phyloP scores from a whole-genome alignment of 495 filamentous ascomycete species.

The Penicillium psychrofluorescens region DNA sequence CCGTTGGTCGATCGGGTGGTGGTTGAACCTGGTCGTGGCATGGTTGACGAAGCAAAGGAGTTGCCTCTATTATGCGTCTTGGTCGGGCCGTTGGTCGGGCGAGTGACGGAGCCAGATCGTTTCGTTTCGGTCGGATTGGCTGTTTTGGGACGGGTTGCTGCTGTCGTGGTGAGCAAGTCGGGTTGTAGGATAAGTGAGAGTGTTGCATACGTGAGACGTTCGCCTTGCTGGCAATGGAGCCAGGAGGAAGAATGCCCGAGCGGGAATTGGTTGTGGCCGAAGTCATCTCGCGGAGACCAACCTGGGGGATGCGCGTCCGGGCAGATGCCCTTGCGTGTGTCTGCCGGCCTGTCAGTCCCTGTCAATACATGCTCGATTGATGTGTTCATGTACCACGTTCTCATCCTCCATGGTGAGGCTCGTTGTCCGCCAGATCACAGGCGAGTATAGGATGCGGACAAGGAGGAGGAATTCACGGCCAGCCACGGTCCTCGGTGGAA shows the following conservation, averaged over 20 bases:
- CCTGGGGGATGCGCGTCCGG: conserved; percentile 30
- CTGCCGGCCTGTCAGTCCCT: conserved; percentile 4
- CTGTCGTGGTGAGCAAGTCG: conserved; percentile 39
- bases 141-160: conserved; percentile 50
- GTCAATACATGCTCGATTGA: background rate
- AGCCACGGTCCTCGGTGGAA: conserved; percentile 11
- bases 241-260: conserved; percentile 44
- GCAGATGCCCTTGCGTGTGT: conserved; percentile 19
- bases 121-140: conserved; percentile 34
- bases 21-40: conserved; percentile 36
- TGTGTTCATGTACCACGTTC: conserved; percentile 16
- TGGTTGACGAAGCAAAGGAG: conserved; percentile 36
- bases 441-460: conserved; percentile 19
- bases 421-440: conserved; percentile 19
- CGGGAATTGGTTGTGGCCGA: conserved; percentile 65
- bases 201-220: conserved; percentile 25
- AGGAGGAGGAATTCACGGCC: conserved; percentile 17
- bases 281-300: conserved; percentile 47
- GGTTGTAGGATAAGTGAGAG: background rate
- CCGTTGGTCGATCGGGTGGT: conserved; percentile 42
- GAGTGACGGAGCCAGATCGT: conserved; percentile 27
- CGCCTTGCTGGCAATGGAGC: conserved; percentile 32
- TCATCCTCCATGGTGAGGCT: conserved; percentile 29
- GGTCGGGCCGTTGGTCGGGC: conserved; percentile 27
- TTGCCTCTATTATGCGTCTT: conserved; percentile 33